phyloP scores from a whole-genome alignment of 2,329 filamentous ascomycete genomes.

The Fusarium stilboides region DNA sequence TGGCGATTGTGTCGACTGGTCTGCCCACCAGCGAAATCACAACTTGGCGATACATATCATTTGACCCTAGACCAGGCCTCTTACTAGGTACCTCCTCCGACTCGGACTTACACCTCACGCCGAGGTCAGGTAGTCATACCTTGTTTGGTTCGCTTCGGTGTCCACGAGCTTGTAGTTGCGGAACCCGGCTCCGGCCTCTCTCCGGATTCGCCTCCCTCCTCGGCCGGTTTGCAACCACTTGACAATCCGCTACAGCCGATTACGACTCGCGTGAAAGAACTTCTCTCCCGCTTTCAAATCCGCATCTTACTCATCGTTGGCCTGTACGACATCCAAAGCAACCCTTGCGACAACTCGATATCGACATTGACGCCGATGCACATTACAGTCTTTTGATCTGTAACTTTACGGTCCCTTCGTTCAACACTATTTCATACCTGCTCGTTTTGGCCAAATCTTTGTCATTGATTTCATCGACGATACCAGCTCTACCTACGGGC shows the following conservation, averaged over 20 bases:
- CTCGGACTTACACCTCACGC: constrained; percentile 23
- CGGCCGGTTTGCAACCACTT: constrained; percentile 42
- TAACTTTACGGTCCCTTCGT: constrained; percentile 36
- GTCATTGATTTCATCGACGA: constrained; percentile 17
- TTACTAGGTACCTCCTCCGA: constrained; percentile 19
- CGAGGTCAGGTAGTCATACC: constrained; percentile 19
- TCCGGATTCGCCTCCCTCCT: constrained; percentile 47
- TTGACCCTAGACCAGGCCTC: constrained; percentile 13
- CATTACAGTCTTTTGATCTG: constrained; percentile 30
- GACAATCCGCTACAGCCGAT: constrained; percentile 38
- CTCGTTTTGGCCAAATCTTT: constrained; percentile 6
- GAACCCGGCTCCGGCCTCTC: constrained; percentile 45
- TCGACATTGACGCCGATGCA: constrained; percentile 42
- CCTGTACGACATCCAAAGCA: constrained; percentile 22
- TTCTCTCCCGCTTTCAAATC: constrained; percentile 29
- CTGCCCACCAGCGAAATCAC: constrained; percentile 40
- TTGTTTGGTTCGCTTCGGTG: constrained; percentile 32
- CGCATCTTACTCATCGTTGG: constrained; percentile 14
- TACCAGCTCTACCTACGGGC: constrained; percentile 33
- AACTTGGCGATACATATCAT: constrained; percentile 36
- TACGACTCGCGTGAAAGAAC: constrained; percentile 34
- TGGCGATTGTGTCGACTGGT: constrained; percentile 39
- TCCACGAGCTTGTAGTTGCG: constrained; percentile 33
- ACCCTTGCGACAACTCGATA: constrained; percentile 20
- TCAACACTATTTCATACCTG: constrained; percentile 12